Base-by-base conservation (phyloP, 805 yeast species). In the Torulaspora maleeae region DNA sequence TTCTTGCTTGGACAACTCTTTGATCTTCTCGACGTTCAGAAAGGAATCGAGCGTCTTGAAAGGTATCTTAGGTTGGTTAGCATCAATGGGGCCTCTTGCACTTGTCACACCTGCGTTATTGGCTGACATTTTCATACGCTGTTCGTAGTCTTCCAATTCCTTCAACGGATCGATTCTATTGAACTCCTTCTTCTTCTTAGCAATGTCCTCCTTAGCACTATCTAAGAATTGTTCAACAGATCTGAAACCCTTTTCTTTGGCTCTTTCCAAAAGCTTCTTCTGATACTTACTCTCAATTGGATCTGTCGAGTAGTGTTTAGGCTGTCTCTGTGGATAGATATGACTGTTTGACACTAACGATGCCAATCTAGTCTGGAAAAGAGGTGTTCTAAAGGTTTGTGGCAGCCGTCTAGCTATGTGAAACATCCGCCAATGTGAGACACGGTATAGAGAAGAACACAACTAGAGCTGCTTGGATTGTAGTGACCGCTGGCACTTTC, bases 41-140 rank as follows among this genome's bases (percentile, higher is more conserved):
- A 72, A 91, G 1, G 90, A 79, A 36, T 75, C 72, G 43, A 93
- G 70, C 0, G 86, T 80, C 66, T 88, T 88, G 67, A 75, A 86
- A 3, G 91, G 88, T 43, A 20, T 75, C 63, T 49, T 70, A 43
- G 62, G 63, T 10, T 63, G 60, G 6, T 61, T 60, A 4, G 75
- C 64, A 38, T 63, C 67, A 17, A 75, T 60, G 9, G 65, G 54
- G 34, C 49, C 55, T 46, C 44, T 59, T 27, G 44, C 34, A 16
- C 52, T 54, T 1, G 55, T 51, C 12, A 29, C 19, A 9, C 46
- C 39, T 4, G 48, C 36, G 13, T 35, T 44, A 38, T 52, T 53
- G 24, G 52, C 52, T 49, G 49, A 52, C 61, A 38, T 57, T 41
- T 52, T 58, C 47, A 56, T 58, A 38, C 66, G 60, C 45, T 69